Evolutionary conservation across 2,329 filamentous ascomycete species (phyloP), one percentile per base, ranked within the genome.

Genomic region (Pseudogymnoascus sp.): DNA sequence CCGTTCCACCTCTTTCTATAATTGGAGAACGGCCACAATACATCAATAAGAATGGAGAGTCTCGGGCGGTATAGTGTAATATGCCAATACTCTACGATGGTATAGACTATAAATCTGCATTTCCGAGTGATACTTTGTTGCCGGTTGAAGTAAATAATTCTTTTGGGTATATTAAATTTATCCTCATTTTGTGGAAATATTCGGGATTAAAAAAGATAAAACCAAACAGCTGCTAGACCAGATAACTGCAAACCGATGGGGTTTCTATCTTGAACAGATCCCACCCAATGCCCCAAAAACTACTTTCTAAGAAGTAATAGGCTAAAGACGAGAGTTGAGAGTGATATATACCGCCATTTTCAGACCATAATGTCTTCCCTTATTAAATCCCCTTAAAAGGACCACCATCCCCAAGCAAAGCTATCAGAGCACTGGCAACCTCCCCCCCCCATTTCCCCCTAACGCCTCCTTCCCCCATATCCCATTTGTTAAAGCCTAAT

Each of bases 241-340:
- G 10, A 26, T 38, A 6, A 40, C 12, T 28, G 33, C 31, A 4
- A 60, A 12, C 19, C 14, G 56, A 60, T 24, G 56, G 10, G 56
- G 56, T 24, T 37, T 60, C 56, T 60, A 60, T 38, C 38, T 38
- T n/a, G 19, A 6, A 60, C 8, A 40, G 59, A 40, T 38, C 35
- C 59, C 19, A 60, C 35, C 33, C 35, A n/a, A 60, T 40, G 33
- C 33, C 59, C 6, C 2, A 60, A 60, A 60, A 37, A 60, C 16
- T 38, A 60, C 28, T 38, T 59, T 35, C 19, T 60, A 60, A 40
- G 59, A 60, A 40, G 59, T 19, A 40, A 26, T 40, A 40, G n/a
- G 59, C 59, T 37, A 60, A 60, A 26, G 33, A 60, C 28, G 38
- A 60, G 59, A 60, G 59, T 40, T 40, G 59, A 60, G 59, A 60